Evolutionary conservation across 208 protist species (phyloP), one percentile per base, ranked within the genome.

Genomic region (Herpetomonas muscarum): DNA sequence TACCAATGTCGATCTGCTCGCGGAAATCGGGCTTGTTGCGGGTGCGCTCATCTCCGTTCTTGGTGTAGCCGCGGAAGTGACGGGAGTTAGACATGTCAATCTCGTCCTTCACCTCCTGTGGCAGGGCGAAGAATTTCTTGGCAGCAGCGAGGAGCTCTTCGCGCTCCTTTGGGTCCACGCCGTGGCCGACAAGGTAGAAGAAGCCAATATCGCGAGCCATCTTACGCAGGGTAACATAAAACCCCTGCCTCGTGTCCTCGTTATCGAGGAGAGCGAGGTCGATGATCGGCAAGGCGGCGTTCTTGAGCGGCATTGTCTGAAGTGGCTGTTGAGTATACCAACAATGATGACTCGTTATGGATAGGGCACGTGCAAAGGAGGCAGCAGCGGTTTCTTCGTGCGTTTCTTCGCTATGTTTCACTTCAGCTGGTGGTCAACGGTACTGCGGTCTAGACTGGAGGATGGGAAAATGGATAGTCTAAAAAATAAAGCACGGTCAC

Each of bases 21-120:
- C 57, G 57, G 57, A 53, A 63, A 25, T 63, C 57, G 5, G 47
- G 31, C 46, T 55, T 63, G 46, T 63, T 63, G 47, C 57, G 57
- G 10, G 57, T 63, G 30, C 15, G 12, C 34, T 63, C 57, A 21
- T 32, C 47, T 21, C 57, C 47, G 2, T 19, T 34, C 21, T 46
- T 46, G 42, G 57, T 63, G 47, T 63, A 63, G 19, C 57, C 57
- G 39, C 57, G 57, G 47, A 63, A 63, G 46, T 63, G 57, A 9
- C 22, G 47, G 22, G 57, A 63, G 47, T 63, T 53, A n/a, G 22
- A 45, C n/a, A 63, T 63, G 42, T 9, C 24, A 22, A 52, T 42
- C 49, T 55, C 31, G 39, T 63, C 57, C 57, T 63, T 63, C 34
- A 39, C 57, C 31, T 63, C 57, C 39, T 63, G 57, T 1, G 57